These are phyloP conservation scores for Aspergillus diversus DNA, from an alignment of 495 filamentous ascomycete genomes.

Conservation along the genomic window DNA sequence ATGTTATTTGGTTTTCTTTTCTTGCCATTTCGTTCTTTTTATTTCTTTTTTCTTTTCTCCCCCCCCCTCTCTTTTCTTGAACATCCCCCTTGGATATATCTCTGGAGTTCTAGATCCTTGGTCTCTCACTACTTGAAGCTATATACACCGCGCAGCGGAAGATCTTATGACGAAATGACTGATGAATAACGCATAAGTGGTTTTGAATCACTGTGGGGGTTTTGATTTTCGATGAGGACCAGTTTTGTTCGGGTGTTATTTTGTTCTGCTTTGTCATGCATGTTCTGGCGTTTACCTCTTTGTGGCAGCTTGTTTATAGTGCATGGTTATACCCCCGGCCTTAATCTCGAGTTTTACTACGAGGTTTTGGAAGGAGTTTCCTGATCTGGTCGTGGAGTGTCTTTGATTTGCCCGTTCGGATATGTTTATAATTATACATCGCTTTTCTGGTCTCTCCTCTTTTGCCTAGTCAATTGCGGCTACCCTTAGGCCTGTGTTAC, in stretches of 20 bases:
- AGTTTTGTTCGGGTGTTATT: constrained; percentile 30
- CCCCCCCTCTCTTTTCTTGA: neutral
- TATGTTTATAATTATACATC: constrained; percentile 16
- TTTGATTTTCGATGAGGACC: constrained; percentile 21
- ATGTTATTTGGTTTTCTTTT: constrained; percentile 13
- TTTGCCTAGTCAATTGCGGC: constrained; percentile 3
- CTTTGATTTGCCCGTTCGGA: constrained; percentile 25
- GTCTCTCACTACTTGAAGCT: constrained; percentile 26
- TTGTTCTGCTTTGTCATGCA: constrained; percentile 31
- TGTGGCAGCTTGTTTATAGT: constrained; percentile 32
- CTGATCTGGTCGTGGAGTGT: constrained; percentile 33
- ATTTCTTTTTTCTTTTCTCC: constrained; percentile 1
- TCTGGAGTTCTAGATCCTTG: constrained; percentile 27
- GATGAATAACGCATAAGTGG: constrained; percentile 46
- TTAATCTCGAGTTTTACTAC: constrained; percentile 43
- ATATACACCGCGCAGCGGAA: constrained; percentile 21
- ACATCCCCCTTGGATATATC: constrained; percentile 19
- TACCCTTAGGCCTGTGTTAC: neutral
- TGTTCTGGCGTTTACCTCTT: constrained; percentile 39
- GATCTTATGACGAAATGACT: constrained; percentile 44
- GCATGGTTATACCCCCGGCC: constrained; percentile 49
- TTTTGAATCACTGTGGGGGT: constrained; percentile 25
- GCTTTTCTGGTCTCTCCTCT: constrained; percentile 7
- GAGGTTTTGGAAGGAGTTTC: constrained; percentile 39
- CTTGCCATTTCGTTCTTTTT: constrained; percentile 8